A percentile compares a stretch with the other conserved stretches of the same genome.
These are phyloP conservation scores for Hypoxylon subgilvum DNA, from an alignment of 495 filamentous ascomycete species.

Conservation along the genomic window DNA sequence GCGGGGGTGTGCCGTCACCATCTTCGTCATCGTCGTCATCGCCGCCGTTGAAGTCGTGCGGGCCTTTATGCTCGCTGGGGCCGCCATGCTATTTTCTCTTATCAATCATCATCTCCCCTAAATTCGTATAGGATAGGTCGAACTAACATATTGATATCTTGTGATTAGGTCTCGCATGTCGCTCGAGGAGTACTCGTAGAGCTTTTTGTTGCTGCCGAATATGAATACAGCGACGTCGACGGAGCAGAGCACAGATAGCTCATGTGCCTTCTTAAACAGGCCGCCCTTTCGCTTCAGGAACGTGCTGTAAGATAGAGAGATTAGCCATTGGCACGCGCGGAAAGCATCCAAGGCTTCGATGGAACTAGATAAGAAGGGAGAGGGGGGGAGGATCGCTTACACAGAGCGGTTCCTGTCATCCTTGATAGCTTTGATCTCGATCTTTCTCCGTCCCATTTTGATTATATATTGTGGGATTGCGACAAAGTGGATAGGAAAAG, in stretches of 20 bases:
- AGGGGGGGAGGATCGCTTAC: slow-evolving; percentile 64
- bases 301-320: slow-evolving; percentile 81
- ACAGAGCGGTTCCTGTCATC: slow-evolving; percentile 98
- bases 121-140: slow-evolving; percentile 10
- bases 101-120: slow-evolving; percentile 38
- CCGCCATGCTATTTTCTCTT: slow-evolving; percentile 72
- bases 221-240: slow-evolving; percentile 99
- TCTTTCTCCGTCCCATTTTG: slow-evolving; percentile 75
- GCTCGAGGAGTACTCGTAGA: slow-evolving; percentile 94
- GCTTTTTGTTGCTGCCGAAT: slow-evolving; percentile 96
- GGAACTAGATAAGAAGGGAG: slow-evolving; percentile 1
- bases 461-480: slow-evolving; percentile 8
- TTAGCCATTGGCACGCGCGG: slow-evolving; percentile 78
- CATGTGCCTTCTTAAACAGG: slow-evolving; percentile 99
- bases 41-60: slow-evolving; percentile 84
- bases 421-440: slow-evolving; percentile 99
- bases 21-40: slow-evolving; percentile 91
- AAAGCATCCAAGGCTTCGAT: background rate
- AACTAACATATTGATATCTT: slow-evolving; percentile 85
- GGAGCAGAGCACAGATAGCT: slow-evolving; percentile 95
- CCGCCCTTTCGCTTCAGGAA: slow-evolving; percentile 98
- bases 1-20: slow-evolving; percentile 73
- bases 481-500: background rate
- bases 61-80: slow-evolving; percentile 95
- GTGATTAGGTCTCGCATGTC: slow-evolving; percentile 89